A percentile compares a stretch with the other conserved stretches of the same genome.
These are phyloP conservation scores for Scenedesmus sp. DNA, from an alignment of 163 green algal genomes.

Conservation along the genomic window DNA sequence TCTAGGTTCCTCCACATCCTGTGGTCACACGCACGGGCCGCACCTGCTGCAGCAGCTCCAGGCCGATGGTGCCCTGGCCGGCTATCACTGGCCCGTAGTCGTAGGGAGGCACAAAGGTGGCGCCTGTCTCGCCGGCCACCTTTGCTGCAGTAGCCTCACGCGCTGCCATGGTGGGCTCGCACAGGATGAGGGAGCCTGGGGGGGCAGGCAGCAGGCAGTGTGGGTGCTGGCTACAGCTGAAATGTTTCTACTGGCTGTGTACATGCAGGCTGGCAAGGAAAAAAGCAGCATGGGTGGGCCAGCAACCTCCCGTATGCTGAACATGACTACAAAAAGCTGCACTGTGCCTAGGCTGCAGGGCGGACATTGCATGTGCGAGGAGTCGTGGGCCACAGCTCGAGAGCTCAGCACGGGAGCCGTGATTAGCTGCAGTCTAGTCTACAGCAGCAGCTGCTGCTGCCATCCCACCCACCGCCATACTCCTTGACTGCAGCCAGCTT, in stretches of 20 bases:
- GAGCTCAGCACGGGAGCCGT: background rate
- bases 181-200: slow-evolving; percentile 62
- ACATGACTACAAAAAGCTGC: background rate
- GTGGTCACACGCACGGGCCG: background rate
- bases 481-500: slow-evolving; percentile 75
- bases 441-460: background rate
- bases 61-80: slow-evolving; percentile 87
- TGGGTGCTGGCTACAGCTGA: background rate
- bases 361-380: background rate
- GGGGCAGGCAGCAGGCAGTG: background rate
- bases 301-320: too few relatives aligned
- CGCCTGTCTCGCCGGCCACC: slow-evolving; percentile 71
- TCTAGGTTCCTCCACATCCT: background rate
- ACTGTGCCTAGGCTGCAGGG: background rate
- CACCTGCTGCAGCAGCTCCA: slow-evolving; percentile 89
- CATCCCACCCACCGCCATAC: slow-evolving; percentile 68
- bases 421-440: background rate
- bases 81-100: slow-evolving; percentile 80
- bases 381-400: background rate
- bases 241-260: background rate
- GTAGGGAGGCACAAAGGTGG: slow-evolving; percentile 84
- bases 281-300: too few relatives aligned
- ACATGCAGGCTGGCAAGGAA: background rate
- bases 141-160: slow-evolving; percentile 69
- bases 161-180: slow-evolving; percentile 78